Percentiles rank a stretch among this genome's conserved stretches.
Conservation (phyloP, 164 flowering plant genomes). For the Magnolia sinica region DNA sequence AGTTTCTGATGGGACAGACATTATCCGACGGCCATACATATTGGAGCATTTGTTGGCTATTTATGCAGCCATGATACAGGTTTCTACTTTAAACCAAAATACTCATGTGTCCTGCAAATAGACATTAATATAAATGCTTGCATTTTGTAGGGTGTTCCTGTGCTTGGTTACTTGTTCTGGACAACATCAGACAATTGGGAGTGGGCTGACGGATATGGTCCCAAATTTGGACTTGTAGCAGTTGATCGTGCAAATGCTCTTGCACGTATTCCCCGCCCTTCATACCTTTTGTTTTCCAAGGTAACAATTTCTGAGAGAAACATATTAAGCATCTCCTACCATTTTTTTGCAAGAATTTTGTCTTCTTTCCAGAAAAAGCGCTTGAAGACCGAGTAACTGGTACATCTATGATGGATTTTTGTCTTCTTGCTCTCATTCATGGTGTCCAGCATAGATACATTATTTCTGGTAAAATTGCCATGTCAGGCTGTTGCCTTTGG, state of each 20-base stretch:
- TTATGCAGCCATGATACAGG: conserved; percentile 83
- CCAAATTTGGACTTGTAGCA: conserved; percentile 95
- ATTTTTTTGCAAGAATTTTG: neutral
- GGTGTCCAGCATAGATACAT: too few relatives aligned
- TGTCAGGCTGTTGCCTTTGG: too few relatives aligned
- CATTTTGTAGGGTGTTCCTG: conserved; percentile 71
- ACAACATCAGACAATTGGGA: conserved; percentile 99
- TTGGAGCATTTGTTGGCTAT: conserved; percentile 87
- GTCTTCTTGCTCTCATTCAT: neutral
- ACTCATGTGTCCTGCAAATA: neutral
- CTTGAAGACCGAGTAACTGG: neutral
- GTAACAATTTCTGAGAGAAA: conserved; percentile 24
- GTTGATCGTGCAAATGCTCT: conserved; percentile 84
- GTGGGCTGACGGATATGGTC: conserved; percentile 99
- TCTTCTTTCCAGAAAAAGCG: neutral
- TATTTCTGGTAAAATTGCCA: too few relatives aligned
- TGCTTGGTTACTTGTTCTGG: conserved; percentile 94
- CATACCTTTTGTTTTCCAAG: conserved; percentile 80
- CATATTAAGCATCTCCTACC: neutral
- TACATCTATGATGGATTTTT: neutral
- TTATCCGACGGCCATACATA: conserved; percentile 82
- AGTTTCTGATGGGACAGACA: conserved; percentile 82
- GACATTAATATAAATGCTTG: conserved; percentile 1
- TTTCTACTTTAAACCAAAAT: conserved; percentile 22
- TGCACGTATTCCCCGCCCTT: conserved; percentile 84